phyloP scores from a whole-genome alignment of 1,284 basidiomycete genomes.

The Trametes hirsuta region DNA sequence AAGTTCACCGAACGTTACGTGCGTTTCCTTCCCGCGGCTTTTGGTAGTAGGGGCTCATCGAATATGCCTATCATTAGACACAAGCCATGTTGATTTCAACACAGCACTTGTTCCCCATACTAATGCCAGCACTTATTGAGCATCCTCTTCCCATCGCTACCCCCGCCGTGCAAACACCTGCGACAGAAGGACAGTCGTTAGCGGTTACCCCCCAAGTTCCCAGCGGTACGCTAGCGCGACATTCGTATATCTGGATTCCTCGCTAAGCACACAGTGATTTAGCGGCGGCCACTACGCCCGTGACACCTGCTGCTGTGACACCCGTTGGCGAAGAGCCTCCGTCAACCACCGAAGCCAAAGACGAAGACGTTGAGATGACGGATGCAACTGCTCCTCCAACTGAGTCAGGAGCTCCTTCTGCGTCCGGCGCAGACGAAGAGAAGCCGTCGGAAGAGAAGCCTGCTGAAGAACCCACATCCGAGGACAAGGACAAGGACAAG shows the following conservation, averaged over 20 bases:
- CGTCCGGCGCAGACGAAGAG: constrained; percentile 15
- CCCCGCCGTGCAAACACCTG: constrained; percentile 28
- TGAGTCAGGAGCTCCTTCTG: constrained; percentile 19
- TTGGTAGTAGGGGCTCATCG: not conserved
- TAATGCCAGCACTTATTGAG: constrained; percentile 26
- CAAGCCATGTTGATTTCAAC: constrained; percentile 87
- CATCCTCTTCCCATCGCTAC: constrained; percentile 31
- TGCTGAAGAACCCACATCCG: not conserved
- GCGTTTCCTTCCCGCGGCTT: not conserved
- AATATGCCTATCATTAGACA: constrained; percentile 49
- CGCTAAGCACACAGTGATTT: not conserved
- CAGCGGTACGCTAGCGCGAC: constrained; percentile 13
- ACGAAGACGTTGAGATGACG: constrained; percentile 26
- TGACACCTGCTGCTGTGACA: constrained; percentile 14
- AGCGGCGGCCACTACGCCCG: constrained; percentile 15
- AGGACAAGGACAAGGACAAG: not conserved
- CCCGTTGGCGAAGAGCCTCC: constrained; percentile 14
- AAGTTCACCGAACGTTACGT: constrained; percentile 41
- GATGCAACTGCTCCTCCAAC: constrained; percentile 15
- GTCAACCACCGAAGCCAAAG: constrained; percentile 15
- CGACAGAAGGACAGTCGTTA: constrained; percentile 20
- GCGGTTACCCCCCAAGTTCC: constrained; percentile 24
- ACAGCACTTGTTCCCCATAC: constrained; percentile 71
- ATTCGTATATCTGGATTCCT: not conserved
- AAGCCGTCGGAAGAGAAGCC: not conserved